Base-by-base conservation (phyloP, 768 basidiomycete genomes). In the Podaxis sp. region DNA sequence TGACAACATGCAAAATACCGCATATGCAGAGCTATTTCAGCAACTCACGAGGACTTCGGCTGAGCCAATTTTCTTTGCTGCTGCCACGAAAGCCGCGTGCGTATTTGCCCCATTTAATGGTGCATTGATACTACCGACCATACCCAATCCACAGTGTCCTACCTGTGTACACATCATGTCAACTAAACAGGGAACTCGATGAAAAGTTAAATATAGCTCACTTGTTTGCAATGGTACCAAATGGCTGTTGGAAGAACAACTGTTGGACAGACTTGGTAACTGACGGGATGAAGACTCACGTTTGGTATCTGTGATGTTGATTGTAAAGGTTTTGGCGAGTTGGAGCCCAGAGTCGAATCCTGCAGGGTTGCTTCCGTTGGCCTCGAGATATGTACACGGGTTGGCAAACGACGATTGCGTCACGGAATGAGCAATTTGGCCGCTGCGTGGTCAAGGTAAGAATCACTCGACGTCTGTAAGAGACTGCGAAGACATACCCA, bases 271-370 rank as follows among this genome's bases (percentile, higher is more conserved):
- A 44, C n/a, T 24, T 4, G 48, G 61, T 1, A 20, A 53, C 11
- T 28, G 20, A 7, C 5, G 8, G 28, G 30, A 61, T 37, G 30
- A n/a, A 13, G 4, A 70, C 82, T 66, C 67, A 84, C 83, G 84
- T 46, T 77, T 63, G 2, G 76, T 75, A 66, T 78, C 78, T 20
- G 77, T 79, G 66, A 87, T 77, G 53, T 73, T 79, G 62, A 86
- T 76, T 28, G 77, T 78, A 70, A 84, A 85, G 53, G 76, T 75
- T 4, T 67, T 70, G 0, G 70, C 72, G 5, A 48, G 28, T 44
- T 72, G 72, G 59, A 87, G 69, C 33, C 84, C 84, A 30, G 85
- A 85, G 71, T 86, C 84, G 63, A 88, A 86, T 2, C 84, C 84
- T 13, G 74, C 75, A 8, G 75, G 60, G 44, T 67, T 72, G 65